Evolutionary conservation across 177 flowering plant genomes (phyloP), one percentile per base, ranked within the genome.

Genomic region (Vitis hybrid): DNA sequence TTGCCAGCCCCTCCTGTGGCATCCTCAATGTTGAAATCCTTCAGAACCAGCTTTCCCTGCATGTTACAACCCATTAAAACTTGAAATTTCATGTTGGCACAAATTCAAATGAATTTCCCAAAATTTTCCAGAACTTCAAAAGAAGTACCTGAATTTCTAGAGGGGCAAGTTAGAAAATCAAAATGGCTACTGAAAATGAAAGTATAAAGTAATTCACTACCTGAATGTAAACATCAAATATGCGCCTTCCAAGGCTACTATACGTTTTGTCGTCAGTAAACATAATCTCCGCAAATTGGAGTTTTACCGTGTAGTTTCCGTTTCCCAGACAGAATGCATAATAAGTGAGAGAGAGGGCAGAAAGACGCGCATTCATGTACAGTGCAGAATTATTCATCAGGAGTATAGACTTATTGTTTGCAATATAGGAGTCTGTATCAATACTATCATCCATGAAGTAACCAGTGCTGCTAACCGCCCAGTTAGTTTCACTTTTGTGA

Each of bases 141-240:
- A 23, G 26, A 23, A 23, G 26, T 23, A 23, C 26, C 26, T 23
- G 26, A 23, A 23, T 23, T 23, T 23, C 26, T 23, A 23, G 2
- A 23, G 6, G 45, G 7, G 45, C 6, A 34, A 34, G 45, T 34
- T 34, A 34, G 45, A 34, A 34, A 34, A 34, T 34, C 5, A 34
- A 34, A 34, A 6, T 34, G 1, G 45, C 45, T 34, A 34, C 45
- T 34, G 7, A 34, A 34, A 3, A 34, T 3, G 7, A 34, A 34
- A 5, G 45, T 34, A 34, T 6, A 34, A 34, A 2, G 45, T 34
- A 34, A 34, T 34, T 34, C 45, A 34, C 19, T 30, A 74, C 82
- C 80, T 80, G 82, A 65, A 80, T 64, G 23, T 70, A 80, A 55
- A 80, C 73, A 70, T 76, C 70, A 68, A 80, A 80, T 14, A 74